Base-by-base conservation (phyloP, 345 rosid genomes). In the Rhizophora apiculata region DNA sequence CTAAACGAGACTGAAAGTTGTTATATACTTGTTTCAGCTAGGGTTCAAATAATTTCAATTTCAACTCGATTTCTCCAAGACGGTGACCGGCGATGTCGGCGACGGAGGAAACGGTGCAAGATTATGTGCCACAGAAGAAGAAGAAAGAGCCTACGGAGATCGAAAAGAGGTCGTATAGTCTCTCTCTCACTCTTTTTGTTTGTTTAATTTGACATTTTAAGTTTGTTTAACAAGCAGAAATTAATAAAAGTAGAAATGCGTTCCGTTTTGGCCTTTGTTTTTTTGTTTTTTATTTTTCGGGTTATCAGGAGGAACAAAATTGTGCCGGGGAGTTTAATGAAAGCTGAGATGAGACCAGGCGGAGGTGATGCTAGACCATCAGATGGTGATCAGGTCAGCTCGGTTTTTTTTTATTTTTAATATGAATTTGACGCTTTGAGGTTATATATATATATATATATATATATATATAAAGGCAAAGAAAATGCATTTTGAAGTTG, bases 341-440 rank as follows among this genome's bases (percentile, higher is more conserved):
- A 92, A 78, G 99, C 98, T 26, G 58, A 85, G 80, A 82, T 90
- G 75, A 90, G 97, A 69, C 90, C 98, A 46, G 97, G 96, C 21
- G 97, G 94, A 18, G 98, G 92, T 53, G 97, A 92, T 64, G 82
- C 87, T 27, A 82, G 72, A 52, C 99, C 99, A 0, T 73, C 85
- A 0, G 96, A 95, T 59, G 98, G 96, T 80, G 97, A 95, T 84
- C 99, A 95, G 96, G 99, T 95, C 68, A 21, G 0, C 58, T 0
- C 52, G 18, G 26, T 16, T n/a, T 54, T 13, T 4, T 3, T 11
- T 43, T 43, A 13, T 13, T 13, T 15, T 43, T 37, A 8, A 37
- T 2, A 11, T 10, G 48, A 43, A 43, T 43, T 11, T 43, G 48
- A 43, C 48, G 16, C 16, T 43, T 43, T 13, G 11, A 43, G 48